Evolutionary conservation across 192 early-diverging fungal genomes (phyloP).

Genomic region (Backusella macrospora): DNA sequence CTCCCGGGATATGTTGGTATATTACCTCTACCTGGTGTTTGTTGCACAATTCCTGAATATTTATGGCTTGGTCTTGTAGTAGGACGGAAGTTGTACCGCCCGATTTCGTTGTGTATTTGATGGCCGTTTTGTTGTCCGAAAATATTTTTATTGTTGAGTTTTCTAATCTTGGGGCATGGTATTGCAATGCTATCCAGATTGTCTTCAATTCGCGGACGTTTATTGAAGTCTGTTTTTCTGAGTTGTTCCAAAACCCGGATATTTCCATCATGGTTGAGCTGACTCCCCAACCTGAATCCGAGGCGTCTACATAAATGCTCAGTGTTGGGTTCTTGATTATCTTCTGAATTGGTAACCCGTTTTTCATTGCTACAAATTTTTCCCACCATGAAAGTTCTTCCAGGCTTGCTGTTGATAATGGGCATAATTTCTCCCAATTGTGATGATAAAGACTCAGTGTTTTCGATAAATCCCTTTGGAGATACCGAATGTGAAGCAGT

Average conservation of each 20-base stretch:
- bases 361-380: background rate
- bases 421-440: constrained; percentile 3
- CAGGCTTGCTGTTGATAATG: background rate
- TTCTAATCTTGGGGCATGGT: constrained; percentile 9
- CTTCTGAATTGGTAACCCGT: constrained; percentile 18
- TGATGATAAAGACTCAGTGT: background rate
- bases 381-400: constrained; percentile 15
- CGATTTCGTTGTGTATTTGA: constrained; percentile 21
- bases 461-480: constrained; percentile 18
- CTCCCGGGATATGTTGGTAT: constrained; percentile 21
- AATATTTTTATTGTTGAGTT: background rate
- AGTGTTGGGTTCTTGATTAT: no score
- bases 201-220: no score
- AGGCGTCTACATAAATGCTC: no score
- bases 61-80: constrained; percentile 8
- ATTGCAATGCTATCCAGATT: background rate
- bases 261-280: no score
- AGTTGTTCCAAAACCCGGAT: no score
- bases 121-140: constrained; percentile 17
- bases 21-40: background rate
- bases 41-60: constrained; percentile 17
- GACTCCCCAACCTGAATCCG: no score
- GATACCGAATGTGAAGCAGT: constrained; percentile 2
- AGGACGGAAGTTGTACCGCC: constrained; percentile 12
- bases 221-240: no score